Evolutionary conservation across 768 basidiomycete genomes (phyloP), one percentile per base, ranked within the genome.

Genomic region (Phanerodontia chrysosporium): DNA sequence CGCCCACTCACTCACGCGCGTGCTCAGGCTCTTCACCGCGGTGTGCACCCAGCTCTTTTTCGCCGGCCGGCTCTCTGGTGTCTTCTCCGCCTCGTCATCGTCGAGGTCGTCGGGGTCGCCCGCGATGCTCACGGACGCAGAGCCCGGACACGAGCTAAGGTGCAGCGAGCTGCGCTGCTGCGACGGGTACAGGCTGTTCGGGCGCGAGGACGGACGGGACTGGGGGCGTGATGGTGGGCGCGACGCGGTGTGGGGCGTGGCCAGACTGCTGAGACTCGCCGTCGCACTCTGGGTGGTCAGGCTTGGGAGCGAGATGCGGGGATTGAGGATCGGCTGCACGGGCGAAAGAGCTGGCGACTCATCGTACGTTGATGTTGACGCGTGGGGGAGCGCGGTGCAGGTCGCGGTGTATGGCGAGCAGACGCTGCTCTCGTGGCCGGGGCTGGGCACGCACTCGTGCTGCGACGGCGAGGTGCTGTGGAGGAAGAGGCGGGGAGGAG

Each of bases 251-350:
- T 53, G 52, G 60, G 78, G 73, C 68, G 84, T 84, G 0, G 80
- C 74, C 62, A 85, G 71, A 51, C 81, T 80, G 0, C 83, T 79
- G 27, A 61, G 54, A 58, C 57, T 59, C 22, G 65, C 58, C 48
- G 57, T 49, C 16, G 57, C 49, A 44, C 59, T 61, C 49, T 63
- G 63, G n/a, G 62, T 42, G 21, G 67, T 64, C 45, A 69, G 64
- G 4, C 62, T 61, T n/a, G 66, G 68, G n/a, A 66, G 57, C 32
- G 66, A 65, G 35, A 62, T 58, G 21, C 62, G 62, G 1, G 63
- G 58, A 18, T 64, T 62, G 63, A 61, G 61, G 59, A 64, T 65
- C 29, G 67, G 65, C 36, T 61, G 65, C 27, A 61, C 63, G 55
- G 67, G 62, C 57, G 51, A 60, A 12, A 64, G 49, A 4, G 59